These are phyloP conservation scores for Pichia sp. DNA, from an alignment of 1,139 yeast species.

Conservation along the genomic window DNA sequence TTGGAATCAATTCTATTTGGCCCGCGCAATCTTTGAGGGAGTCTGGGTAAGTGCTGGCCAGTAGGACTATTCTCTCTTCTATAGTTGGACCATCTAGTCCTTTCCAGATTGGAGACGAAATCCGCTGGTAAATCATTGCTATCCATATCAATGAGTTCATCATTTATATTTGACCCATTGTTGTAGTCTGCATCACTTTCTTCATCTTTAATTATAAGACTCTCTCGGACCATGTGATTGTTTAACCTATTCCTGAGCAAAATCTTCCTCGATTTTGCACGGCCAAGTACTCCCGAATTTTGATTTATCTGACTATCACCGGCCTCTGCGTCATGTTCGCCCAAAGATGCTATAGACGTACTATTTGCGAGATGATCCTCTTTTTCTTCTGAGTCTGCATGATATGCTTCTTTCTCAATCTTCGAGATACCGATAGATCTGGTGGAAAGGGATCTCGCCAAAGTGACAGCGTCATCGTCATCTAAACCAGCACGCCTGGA, in stretches of 20 bases:
- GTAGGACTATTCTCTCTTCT: too few relatives aligned
- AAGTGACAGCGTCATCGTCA: slow-evolving; percentile 64
- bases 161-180: too few relatives aligned
- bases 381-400: not conserved
- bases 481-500: slow-evolving; percentile 68
- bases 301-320: not conserved
- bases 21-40: not conserved
- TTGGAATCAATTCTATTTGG: not conserved
- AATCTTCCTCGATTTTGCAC: slow-evolving; percentile 6
- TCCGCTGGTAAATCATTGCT: not conserved
- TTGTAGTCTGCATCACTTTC: not conserved
- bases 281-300: not conserved
- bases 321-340: too few relatives aligned
- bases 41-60: slow-evolving; percentile 1
- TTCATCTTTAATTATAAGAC: slow-evolving; percentile 13
- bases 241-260: slow-evolving; percentile 8
- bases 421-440: slow-evolving; percentile 52
- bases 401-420: slow-evolving; percentile 35
- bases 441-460: slow-evolving; percentile 64
- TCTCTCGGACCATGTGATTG: slow-evolving; percentile 10
- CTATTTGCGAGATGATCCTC: not conserved
- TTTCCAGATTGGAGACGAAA: slow-evolving; percentile 4
- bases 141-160: slow-evolving; percentile 4
- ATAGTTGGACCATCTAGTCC: slow-evolving; percentile 9
- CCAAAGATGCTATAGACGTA: too few relatives aligned